Evolutionary conservation across 2,329 filamentous ascomycete species (phyloP), one percentile per base, ranked within the genome.

Genomic region (Colletotrichum musae): DNA sequence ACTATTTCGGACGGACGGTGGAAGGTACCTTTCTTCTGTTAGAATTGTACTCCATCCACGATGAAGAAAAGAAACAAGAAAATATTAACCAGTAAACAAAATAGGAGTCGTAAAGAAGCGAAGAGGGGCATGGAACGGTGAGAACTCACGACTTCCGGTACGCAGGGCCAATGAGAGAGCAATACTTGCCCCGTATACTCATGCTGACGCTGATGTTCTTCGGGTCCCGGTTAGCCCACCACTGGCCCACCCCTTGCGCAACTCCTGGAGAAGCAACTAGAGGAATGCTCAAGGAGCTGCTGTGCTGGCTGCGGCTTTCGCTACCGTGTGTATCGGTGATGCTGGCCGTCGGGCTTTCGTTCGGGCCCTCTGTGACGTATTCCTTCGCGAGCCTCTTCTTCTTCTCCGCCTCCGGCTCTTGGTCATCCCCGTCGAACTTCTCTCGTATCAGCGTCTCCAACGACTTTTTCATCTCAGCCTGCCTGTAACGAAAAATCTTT

Each of bases 141-240:
- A 47, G 41, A 58, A 58, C 54, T 47, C 39, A 58, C 54, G 54
- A 58, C 39, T 58, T 58, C 18, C 54, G 21, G 54, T 28, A 58
- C 54, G 54, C 54, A 47, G 54, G 54, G 54, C 54, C 54, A 28
- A 58, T 58, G 54, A 58, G 41, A 6, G 54, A 58, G 54, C 54
- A 58, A 28, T 47, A 58, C 24, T 58, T 58, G 39, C 54, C 54
- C 41, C 54, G 54, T 6, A 58, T 45, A 45, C 54, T 58, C 54
- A 58, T 58, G 54, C 54, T 58, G 16, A 58, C 54, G 13, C 39
- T 48, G 21, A 58, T 58, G 3, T 47, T 45, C 39, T 47, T 58
- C 54, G 7, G 54, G 24, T 58, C 54, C 41, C 54, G 18, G 5
- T 58, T 58, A 47, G 39, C 47, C 54, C 54, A 58, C 41, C 54